phyloP scores from a whole-genome alignment of 2,329 filamentous ascomycete genomes.

The Aspergillus arachidicola region DNA sequence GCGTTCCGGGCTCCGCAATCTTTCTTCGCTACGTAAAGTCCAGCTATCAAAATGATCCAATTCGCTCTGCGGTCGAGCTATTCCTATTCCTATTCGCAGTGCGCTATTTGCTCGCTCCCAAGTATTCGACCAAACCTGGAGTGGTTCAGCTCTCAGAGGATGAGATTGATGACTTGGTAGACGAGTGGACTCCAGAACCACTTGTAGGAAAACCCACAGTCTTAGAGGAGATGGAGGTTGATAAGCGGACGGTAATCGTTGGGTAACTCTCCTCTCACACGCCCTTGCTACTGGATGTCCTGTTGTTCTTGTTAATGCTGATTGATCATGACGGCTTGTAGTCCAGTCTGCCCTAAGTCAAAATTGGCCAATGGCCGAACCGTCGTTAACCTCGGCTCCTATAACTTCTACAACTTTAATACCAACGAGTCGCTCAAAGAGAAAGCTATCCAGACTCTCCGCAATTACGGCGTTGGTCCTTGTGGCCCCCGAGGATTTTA shows the following conservation, averaged over 20 bases:
- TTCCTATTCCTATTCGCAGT: conserved; percentile 95
- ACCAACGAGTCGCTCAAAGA: conserved; percentile 90
- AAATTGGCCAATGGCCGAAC: conserved; percentile 87
- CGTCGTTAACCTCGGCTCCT: conserved; percentile 89
- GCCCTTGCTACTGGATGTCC: neutral
- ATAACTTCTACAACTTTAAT: conserved; percentile 98
- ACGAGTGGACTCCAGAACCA: conserved; percentile 95
- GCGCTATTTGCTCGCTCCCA: conserved; percentile 85
- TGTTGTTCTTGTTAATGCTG: conserved; percentile 11
- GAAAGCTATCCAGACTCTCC: conserved; percentile 89
- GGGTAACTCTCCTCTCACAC: conserved; percentile 61
- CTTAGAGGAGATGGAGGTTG: conserved; percentile 78
- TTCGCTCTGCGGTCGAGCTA: conserved; percentile 89
- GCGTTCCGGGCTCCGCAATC: conserved; percentile 90
- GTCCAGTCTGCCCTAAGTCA: conserved; percentile 84
- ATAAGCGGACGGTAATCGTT: conserved; percentile 83
- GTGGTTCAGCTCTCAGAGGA: conserved; percentile 88
- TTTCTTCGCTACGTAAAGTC: conserved; percentile 93
- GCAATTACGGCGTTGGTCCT: conserved; percentile 93
- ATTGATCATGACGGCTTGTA: conserved; percentile 38
- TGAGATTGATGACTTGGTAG: conserved; percentile 95
- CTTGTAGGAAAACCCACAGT: conserved; percentile 73
- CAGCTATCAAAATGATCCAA: conserved; percentile 95
- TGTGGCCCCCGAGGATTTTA: conserved; percentile 98
- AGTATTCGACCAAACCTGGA: conserved; percentile 90